Evolutionary conservation across 495 filamentous ascomycete genomes (phyloP).

Genomic region (Penicillium canescens): DNA sequence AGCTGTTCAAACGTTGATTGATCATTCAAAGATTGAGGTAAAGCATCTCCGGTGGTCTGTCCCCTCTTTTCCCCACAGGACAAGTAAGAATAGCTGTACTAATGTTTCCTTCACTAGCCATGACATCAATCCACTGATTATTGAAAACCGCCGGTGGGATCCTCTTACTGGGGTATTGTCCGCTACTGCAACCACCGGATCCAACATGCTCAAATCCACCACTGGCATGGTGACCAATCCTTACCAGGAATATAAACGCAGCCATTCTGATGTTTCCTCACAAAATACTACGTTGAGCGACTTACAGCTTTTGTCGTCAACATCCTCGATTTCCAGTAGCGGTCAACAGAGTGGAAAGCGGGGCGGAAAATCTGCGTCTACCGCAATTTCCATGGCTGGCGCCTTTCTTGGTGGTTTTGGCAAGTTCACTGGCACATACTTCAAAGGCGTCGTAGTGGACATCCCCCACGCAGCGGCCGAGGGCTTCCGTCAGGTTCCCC

Average conservation of each 20-base stretch:
- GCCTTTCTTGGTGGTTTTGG: conserved; percentile 31
- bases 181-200: conserved; percentile 19
- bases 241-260: conserved; percentile 26
- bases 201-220: conserved; percentile 24
- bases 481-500: conserved; percentile 80
- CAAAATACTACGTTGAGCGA: too few relatives aligned
- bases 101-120: conserved; percentile 11
- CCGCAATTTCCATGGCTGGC: conserved; percentile 11
- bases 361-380: not conserved
- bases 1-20: not conserved
- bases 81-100: too few relatives aligned
- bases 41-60: not conserved
- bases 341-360: too few relatives aligned
- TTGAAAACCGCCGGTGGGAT: conserved; percentile 40
- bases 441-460: conserved; percentile 55
- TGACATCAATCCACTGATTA: conserved; percentile 29
- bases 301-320: too few relatives aligned
- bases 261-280: not conserved
- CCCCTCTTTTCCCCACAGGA: too few relatives aligned
- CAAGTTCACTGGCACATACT: conserved; percentile 25
- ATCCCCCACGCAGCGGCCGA: conserved; percentile 71
- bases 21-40: not conserved
- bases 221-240: conserved; percentile 33
- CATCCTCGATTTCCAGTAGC: too few relatives aligned
- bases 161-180: conserved; percentile 46